Conservation (phyloP, 352 stramenopile species). For the Phytophthora uliginosa region DNA sequence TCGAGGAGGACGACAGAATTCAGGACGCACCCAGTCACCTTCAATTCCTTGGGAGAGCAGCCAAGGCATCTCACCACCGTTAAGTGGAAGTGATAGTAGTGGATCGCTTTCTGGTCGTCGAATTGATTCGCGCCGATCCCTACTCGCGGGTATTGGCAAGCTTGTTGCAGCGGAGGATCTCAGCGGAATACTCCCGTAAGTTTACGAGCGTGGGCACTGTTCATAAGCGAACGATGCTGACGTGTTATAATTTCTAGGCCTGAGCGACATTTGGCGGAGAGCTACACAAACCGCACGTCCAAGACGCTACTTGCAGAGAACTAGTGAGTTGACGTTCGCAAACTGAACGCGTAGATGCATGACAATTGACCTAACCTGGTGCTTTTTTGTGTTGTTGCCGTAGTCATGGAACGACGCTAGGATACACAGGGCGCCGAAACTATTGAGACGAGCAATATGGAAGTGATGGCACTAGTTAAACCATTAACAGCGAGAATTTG, state of each 20-base stretch:
- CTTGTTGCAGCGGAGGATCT: slow-evolving; percentile 69
- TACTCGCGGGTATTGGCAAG: slow-evolving; percentile 84
- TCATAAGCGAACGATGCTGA: neutral
- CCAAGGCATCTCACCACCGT: slow-evolving; percentile 18
- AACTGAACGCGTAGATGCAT: neutral
- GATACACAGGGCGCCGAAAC: slow-evolving; percentile 60
- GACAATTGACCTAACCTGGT: neutral
- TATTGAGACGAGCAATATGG: slow-evolving; percentile 1
- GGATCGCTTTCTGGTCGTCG: slow-evolving; percentile 51
- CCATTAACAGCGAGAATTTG: slow-evolving; percentile 15
- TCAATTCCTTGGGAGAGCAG: slow-evolving; percentile 15
- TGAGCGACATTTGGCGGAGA: slow-evolving; percentile 59
- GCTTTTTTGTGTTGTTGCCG: neutral
- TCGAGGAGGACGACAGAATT: slow-evolving; percentile 24
- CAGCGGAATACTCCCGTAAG: slow-evolving; percentile 50
- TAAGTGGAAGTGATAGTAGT: slow-evolving; percentile 37
- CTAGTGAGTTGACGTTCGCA: slow-evolving; percentile 53
- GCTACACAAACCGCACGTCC: slow-evolving; percentile 59
- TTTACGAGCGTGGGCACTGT: neutral
- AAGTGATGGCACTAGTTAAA: slow-evolving; percentile 8
- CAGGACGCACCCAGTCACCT: slow-evolving; percentile 20
- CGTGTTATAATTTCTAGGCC: slow-evolving; percentile 17
- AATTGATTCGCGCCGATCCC: slow-evolving; percentile 62
- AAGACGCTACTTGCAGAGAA: slow-evolving; percentile 79
- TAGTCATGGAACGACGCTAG: slow-evolving; percentile 50